Evolutionary conservation across 768 basidiomycete genomes (phyloP), one percentile per base, ranked within the genome.

Genomic region (Hysterangium stoloniferum): DNA sequence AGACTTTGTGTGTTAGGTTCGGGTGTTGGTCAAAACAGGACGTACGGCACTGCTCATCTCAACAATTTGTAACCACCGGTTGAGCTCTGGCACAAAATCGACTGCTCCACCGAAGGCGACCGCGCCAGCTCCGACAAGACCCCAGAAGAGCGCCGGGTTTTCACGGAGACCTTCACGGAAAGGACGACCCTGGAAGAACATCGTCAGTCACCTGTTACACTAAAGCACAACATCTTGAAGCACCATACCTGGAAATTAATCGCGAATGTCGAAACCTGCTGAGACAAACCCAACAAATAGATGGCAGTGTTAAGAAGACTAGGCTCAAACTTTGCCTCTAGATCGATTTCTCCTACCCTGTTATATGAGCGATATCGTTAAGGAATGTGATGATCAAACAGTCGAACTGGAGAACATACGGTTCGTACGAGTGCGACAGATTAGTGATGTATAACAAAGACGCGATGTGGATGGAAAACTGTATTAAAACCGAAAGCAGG

Each of bases 151-250:
- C n/a, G 92, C 86, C 3, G 83, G 71, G 66, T 99, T 99, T 68
- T 99, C 96, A 2, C 89, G 78, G 62, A 99, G 97, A 32, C 92
- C 92, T 68, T 99, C 96, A 29, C 96, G 84, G 83, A 98, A 99
- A 0, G 96, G 96, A 31, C 96, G 86, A 7, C 96, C 96, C 78
- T 88, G 61, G 1, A 28, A 41, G 33, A 36, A 40, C 34, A 40
- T n/a, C 9, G 5, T 13, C 8, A 27, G 28, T 17, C 13, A 11
- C 17, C n/a, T n/a, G 19, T 1, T 7, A 8, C 13, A 20, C 4
- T 24, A 28, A 40, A 25, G 27, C 8, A 44, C 17, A 4, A 45
- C 9, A 35, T 6, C 31, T 19, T 19, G 6, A 46, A 37, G 34
- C 8, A 13, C 56, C 64, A 28, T 57, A 80, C 83, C 72, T 93